Percentiles rank a stretch among this genome's conserved stretches.
Evolutionary conservation across 805 yeast genomes (phyloP).

Genomic region (Saturnispora kantuleensis): DNA sequence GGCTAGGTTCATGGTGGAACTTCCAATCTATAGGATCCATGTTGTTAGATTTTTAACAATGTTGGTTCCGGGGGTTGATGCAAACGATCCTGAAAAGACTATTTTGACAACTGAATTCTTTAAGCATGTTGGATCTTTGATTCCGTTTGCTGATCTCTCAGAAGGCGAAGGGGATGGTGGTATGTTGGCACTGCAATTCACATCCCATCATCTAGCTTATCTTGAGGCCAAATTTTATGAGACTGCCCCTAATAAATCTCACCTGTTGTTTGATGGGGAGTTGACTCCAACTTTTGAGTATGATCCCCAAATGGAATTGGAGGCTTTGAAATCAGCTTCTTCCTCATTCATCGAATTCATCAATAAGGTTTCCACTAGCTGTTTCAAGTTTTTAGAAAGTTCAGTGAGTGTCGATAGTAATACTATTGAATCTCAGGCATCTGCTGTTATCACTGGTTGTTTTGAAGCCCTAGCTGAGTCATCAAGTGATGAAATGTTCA

Average conservation of each 20-base stretch:
- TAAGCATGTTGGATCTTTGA: slow-evolving; percentile 57
- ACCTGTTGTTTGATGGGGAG: slow-evolving; percentile 15
- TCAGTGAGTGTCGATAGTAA: slow-evolving; percentile 50
- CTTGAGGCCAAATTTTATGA: slow-evolving; percentile 36
- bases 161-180: slow-evolving; percentile 33
- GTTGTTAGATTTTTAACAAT: slow-evolving; percentile 62
- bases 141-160: slow-evolving; percentile 60
- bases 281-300: slow-evolving; percentile 26
- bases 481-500: slow-evolving; percentile 46
- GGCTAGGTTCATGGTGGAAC: slow-evolving; percentile 54
- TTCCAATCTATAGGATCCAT: slow-evolving; percentile 65
- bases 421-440: slow-evolving; percentile 42
- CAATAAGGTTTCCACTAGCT: slow-evolving; percentile 42
- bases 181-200: slow-evolving; percentile 40
- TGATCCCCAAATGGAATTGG: slow-evolving; percentile 37
- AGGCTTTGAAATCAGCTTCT: slow-evolving; percentile 65
- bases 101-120: slow-evolving; percentile 58
- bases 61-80: slow-evolving; percentile 73
- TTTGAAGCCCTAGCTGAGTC: slow-evolving; percentile 47
- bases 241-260: slow-evolving; percentile 19
- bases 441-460: slow-evolving; percentile 27
- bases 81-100: slow-evolving; percentile 74
- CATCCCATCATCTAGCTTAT: slow-evolving; percentile 51
- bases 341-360: slow-evolving; percentile 56
- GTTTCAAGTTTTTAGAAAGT: slow-evolving; percentile 58